Percentiles rank a stretch among this genome's conserved stretches.
These are phyloP conservation scores for Kodamaea alishanica DNA, from an alignment of 1,139 yeast genomes.

Conservation along the genomic window DNA sequence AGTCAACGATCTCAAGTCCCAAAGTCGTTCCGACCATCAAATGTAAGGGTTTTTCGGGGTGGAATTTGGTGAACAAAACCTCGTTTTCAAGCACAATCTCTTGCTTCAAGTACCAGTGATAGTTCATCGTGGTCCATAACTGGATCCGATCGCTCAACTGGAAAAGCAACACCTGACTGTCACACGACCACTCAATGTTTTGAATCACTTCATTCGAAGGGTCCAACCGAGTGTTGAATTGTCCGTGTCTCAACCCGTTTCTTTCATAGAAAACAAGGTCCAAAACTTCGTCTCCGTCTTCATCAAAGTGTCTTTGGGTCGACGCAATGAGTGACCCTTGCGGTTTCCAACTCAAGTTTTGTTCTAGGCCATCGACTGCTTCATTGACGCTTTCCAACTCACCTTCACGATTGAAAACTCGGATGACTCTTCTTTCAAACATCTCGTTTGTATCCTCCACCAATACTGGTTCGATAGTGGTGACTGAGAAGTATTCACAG, in stretches of 20 bases:
- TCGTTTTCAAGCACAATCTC: constrained; percentile 47
- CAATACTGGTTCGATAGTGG: constrained; percentile 53
- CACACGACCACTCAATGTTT: constrained; percentile 76
- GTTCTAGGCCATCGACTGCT: constrained; percentile 81
- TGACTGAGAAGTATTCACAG: constrained; percentile 74
- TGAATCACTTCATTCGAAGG: constrained; percentile 45
- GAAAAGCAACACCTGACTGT: constrained; percentile 75
- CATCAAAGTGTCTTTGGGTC: constrained; percentile 57
- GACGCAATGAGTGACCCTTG: constrained; percentile 86
- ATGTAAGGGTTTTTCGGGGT: constrained; percentile 82
- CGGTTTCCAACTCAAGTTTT: constrained; percentile 80
- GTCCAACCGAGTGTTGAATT: constrained; percentile 64
- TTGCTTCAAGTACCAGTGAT: constrained; percentile 93
- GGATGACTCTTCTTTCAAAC: constrained; percentile 65
- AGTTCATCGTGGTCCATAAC: constrained; percentile 88
- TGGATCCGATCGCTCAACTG: constrained; percentile 61
- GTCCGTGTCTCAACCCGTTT: constrained; percentile 90
- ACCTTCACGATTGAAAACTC: constrained; percentile 82
- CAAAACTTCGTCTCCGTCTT: constrained; percentile 46
- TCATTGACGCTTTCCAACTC: constrained; percentile 80
- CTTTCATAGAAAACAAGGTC: constrained; percentile 81
- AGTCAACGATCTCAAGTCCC: constrained; percentile 61
- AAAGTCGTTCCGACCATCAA: constrained; percentile 57
- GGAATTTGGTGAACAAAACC: constrained; percentile 65
- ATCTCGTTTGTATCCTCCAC: constrained; percentile 40